Percentiles rank a stretch among this genome's conserved stretches.
These are phyloP conservation scores for Clonostachys sp. DNA, from an alignment of 2,329 filamentous ascomycete genomes.

Conservation along the genomic window DNA sequence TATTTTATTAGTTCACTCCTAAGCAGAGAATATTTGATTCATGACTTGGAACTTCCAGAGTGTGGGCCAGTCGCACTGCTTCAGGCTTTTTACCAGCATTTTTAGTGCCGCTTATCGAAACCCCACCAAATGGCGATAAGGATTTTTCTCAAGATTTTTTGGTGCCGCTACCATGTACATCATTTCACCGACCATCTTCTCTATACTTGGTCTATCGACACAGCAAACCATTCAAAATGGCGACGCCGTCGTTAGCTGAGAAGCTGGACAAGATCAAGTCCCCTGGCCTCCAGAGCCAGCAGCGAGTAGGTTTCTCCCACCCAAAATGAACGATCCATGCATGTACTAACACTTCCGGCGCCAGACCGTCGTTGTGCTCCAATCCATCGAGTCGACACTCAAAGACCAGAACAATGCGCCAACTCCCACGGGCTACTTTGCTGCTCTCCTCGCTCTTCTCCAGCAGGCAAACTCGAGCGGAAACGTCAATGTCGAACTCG, in stretches of 20 bases:
- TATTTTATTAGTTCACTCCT: too few species aligned
- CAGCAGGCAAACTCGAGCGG: conserved; percentile 68
- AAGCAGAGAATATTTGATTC: too few species aligned
- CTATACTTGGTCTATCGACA: background rate
- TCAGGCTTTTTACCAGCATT: background rate
- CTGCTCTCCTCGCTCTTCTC: conserved; percentile 85
- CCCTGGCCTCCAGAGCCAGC: conserved; percentile 91
- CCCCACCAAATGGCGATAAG: conserved; percentile 4
- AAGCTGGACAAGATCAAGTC: conserved; percentile 97
- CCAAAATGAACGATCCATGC: background rate
- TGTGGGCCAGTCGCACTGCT: too few species aligned
- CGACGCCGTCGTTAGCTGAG: conserved; percentile 60
- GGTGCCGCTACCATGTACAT: background rate
- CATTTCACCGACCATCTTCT: background rate
- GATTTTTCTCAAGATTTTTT: conserved; percentile 3
- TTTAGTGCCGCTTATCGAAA: conserved; percentile 1
- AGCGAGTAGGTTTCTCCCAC: conserved; percentile 60
- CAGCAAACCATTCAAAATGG: conserved; percentile 1
- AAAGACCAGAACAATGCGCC: conserved; percentile 79
- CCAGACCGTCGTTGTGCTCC: conserved; percentile 79
- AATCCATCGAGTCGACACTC: conserved; percentile 88
- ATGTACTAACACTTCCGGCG: conserved; percentile 5
- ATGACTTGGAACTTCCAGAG: too few species aligned
- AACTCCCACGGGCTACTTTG: conserved; percentile 90
- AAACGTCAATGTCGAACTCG: conserved; percentile 74